Base-by-base conservation (phyloP, 768 basidiomycete species). In the Mrakia hoshinonis region DNA sequence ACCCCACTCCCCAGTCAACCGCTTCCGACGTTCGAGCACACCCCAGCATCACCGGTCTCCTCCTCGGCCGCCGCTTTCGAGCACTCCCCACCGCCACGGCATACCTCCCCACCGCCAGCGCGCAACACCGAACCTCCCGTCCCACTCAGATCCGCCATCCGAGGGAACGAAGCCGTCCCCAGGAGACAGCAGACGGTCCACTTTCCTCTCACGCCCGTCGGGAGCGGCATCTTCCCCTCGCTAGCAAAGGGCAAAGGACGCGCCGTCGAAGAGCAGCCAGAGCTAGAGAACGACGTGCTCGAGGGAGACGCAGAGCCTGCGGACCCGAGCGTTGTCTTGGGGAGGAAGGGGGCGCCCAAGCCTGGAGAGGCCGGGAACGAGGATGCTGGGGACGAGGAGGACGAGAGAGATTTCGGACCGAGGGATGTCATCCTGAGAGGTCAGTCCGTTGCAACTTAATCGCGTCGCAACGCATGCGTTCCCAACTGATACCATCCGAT, bases 371-470 rank as follows among this genome's bases (percentile, higher is more conserved):
- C 38, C 15, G 70, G 70, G 1, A 38, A 39, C 3, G 62, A 52
- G 22, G 64, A 54, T 11, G 69, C 38, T 22, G 61, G 31, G 13
- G 62, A 51, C n/a, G 48, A 49, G 20, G 62, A 63, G 0, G 70
- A 60, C 22, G 55, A 39, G 1, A 47, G 58, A 22, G 70, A 72
- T 15, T 39, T 67, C 11, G 39, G 43, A 26, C 26, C 31, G 18
- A 55, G 47, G 38, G 63, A 65, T 39, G 70, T 72, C 26, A 38
- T 72, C n/a, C 15, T 72, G 70, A 52, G 70, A 67, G 70, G 70
- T 72, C 20, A 48, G 64, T 34, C 46, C 15, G 38, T 39, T 55
- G 15, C 12, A 12, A 18, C 7, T 55, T 10, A 43, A 12, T 22
- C 18, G 12, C 15, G 64, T 49, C 49, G 5, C 12, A 31, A 31